A percentile compares a stretch with the other conserved stretches of the same genome.
Evolutionary conservation across 2,329 filamentous ascomycete genomes (phyloP).

Genomic region (Phoma herbarum): DNA sequence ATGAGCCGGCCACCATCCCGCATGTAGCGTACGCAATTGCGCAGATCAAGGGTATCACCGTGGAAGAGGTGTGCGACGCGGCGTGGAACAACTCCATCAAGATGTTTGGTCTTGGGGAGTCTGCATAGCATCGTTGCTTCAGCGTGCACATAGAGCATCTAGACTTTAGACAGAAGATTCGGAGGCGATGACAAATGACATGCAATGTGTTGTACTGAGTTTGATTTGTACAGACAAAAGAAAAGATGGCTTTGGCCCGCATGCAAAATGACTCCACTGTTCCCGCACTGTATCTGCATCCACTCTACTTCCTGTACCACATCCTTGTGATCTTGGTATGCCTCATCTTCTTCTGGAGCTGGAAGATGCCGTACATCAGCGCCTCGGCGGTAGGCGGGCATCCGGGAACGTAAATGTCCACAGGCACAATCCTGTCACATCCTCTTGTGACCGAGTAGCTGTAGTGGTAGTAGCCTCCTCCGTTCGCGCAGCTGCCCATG

Average conservation of each 20-base stretch:
- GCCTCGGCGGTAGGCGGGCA: constrained; percentile 68
- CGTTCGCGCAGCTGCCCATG: constrained; percentile 87
- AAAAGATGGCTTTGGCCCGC: constrained; percentile 29
- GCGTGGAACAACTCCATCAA: constrained; percentile 52
- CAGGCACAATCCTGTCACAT: constrained; percentile 81
- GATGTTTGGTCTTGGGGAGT: constrained; percentile 52
- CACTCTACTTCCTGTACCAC: constrained; percentile 64
- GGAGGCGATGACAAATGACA: neutral
- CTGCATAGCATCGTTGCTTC: constrained; percentile 13
- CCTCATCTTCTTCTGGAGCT: constrained; percentile 81
- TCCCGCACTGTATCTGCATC: constrained; percentile 20
- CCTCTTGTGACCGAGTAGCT: constrained; percentile 81
- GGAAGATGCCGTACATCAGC: constrained; percentile 72
- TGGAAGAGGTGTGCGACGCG: constrained; percentile 86
- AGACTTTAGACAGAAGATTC: neutral
- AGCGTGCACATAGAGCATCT: constrained; percentile 3
- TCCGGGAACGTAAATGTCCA: constrained; percentile 83
- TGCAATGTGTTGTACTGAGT: constrained; percentile 12
- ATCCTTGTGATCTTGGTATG: constrained; percentile 64
- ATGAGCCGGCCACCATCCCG: constrained; percentile 88
- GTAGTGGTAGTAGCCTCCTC: constrained; percentile 88
- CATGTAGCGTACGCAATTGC: constrained; percentile 90
- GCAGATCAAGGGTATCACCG: constrained; percentile 78
- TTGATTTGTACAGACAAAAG: constrained; percentile 36
- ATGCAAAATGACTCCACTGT: constrained; percentile 30